Percentiles rank a stretch among this genome's conserved stretches.
Conservation (phyloP, 345 rosid species). For the Salix suchowensis region DNA sequence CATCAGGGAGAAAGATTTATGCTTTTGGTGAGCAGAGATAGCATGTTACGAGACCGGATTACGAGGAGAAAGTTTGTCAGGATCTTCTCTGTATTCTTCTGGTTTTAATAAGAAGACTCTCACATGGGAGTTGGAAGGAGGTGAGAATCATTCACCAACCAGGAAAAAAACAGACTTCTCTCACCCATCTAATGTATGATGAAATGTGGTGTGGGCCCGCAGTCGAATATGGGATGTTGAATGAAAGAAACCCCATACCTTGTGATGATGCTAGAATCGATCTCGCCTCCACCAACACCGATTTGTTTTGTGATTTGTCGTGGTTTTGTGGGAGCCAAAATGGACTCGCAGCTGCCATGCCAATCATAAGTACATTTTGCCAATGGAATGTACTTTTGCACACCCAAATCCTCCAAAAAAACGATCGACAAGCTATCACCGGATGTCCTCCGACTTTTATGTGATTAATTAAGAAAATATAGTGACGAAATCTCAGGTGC, state of each 20-base stretch:
- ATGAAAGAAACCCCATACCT: slow-evolving; percentile 45
- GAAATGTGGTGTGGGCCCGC: slow-evolving; percentile 12
- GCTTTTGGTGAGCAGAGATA: not conserved
- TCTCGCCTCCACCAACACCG: slow-evolving; percentile 13
- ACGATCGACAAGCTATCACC: slow-evolving; percentile 24
- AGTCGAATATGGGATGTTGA: slow-evolving; percentile 15
- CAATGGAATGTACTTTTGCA: slow-evolving; percentile 28
- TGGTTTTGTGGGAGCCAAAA: slow-evolving; percentile 6
- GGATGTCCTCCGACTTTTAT: not conserved
- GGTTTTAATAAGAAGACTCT: slow-evolving; percentile 10
- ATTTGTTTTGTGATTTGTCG: slow-evolving; percentile 10
- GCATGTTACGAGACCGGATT: slow-evolving; percentile 22
- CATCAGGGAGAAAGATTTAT: not conserved
- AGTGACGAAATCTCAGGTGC: slow-evolving; percentile 21
- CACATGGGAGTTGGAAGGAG: slow-evolving; percentile 24
- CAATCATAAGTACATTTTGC: slow-evolving; percentile 36
- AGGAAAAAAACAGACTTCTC: not conserved
- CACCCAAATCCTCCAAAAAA: slow-evolving; percentile 23
- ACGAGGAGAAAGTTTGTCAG: slow-evolving; percentile 5
- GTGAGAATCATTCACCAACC: slow-evolving; percentile 25
- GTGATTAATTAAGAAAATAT: slow-evolving; percentile 6
- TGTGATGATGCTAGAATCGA: slow-evolving; percentile 8
- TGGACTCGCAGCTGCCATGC: slow-evolving; percentile 5
- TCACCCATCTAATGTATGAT: not conserved
- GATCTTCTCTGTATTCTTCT: slow-evolving; percentile 1